phyloP scores from a whole-genome alignment of 1,139 yeast genomes.

The Debaryomyces psychrophilus region DNA sequence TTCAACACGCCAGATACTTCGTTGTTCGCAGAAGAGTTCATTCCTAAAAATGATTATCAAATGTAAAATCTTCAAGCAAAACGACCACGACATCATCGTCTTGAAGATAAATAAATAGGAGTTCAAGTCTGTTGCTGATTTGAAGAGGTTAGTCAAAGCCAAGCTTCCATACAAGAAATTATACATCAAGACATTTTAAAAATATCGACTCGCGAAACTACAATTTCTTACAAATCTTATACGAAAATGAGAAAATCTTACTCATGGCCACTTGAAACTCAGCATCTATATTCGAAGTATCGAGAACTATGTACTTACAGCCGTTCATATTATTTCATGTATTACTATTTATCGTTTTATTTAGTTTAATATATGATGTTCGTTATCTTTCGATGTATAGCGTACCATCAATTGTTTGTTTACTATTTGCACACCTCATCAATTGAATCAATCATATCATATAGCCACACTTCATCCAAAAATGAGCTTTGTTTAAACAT shows the following conservation, averaged over 20 bases:
- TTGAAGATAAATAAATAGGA: constrained; percentile 31
- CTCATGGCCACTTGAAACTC: constrained; percentile 18
- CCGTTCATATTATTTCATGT: neutral
- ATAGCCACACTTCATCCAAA: neutral
- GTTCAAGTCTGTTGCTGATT: constrained; percentile 28
- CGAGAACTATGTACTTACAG: neutral
- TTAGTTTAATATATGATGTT: neutral
- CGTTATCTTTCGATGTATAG: neutral
- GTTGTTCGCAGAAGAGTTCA: neutral
- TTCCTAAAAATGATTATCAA: constrained; percentile 18
- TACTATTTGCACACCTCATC: neutral
- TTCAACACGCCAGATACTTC: constrained; percentile 4
- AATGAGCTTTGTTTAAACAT: too few relatives aligned
- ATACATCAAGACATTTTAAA: constrained; percentile 29
- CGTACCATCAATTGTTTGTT: neutral
- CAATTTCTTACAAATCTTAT: constrained; percentile 27
- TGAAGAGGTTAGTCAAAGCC: constrained; percentile 31
- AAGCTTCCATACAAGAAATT: constrained; percentile 32
- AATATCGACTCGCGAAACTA: constrained; percentile 31
- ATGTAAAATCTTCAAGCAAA: constrained; percentile 34
- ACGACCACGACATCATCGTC: constrained; percentile 34
- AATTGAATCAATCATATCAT: neutral
- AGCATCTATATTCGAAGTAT: neutral
- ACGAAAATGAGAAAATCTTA: constrained; percentile 24
- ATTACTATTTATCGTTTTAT: neutral